These are phyloP conservation scores for Kockiozyma suomiensis DNA, from an alignment of 805 yeast species.

Conservation along the genomic window DNA sequence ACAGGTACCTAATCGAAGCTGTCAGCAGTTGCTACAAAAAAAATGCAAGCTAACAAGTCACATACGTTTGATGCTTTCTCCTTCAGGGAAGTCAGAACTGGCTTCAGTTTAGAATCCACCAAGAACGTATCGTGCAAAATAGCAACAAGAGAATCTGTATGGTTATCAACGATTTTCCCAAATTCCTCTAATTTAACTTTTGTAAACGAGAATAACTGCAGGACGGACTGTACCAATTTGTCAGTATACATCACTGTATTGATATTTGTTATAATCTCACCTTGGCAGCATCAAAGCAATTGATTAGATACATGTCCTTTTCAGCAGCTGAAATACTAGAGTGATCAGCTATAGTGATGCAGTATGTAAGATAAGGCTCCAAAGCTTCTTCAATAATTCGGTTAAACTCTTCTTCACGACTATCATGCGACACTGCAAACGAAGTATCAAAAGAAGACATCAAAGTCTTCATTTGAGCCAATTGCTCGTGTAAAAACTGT, in stretches of 20 bases:
- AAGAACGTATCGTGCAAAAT: constrained; percentile 21
- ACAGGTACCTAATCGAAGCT: constrained; percentile 5
- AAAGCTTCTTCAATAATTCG: constrained; percentile 40
- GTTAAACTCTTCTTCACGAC: constrained; percentile 30
- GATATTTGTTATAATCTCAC: no score
- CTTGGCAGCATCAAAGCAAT: constrained; percentile 44
- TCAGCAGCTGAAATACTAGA: constrained; percentile 38
- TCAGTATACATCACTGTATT: no score
- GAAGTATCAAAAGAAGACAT: constrained; percentile 51
- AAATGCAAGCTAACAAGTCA: no score
- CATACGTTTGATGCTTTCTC: constrained; percentile 17
- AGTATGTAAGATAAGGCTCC: constrained; percentile 41
- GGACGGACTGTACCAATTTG: constrained; percentile 33
- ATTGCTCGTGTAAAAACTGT: constrained; percentile 75
- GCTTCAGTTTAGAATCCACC: constrained; percentile 18
- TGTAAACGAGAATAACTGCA: constrained; percentile 29
- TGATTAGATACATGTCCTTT: constrained; percentile 41
- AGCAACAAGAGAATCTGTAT: constrained; percentile 7
- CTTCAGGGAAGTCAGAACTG: constrained; percentile 12
- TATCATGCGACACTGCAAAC: constrained; percentile 29
- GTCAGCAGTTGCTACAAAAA: no score
- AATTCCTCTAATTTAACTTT: constrained; percentile 21
- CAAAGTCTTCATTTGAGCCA: constrained; percentile 60
- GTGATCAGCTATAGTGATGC: constrained; percentile 37
- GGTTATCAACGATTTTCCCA: background rate